These are phyloP conservation scores for Posidonia oceanica DNA, from an alignment of 116 monocot species.

Conservation along the genomic window DNA sequence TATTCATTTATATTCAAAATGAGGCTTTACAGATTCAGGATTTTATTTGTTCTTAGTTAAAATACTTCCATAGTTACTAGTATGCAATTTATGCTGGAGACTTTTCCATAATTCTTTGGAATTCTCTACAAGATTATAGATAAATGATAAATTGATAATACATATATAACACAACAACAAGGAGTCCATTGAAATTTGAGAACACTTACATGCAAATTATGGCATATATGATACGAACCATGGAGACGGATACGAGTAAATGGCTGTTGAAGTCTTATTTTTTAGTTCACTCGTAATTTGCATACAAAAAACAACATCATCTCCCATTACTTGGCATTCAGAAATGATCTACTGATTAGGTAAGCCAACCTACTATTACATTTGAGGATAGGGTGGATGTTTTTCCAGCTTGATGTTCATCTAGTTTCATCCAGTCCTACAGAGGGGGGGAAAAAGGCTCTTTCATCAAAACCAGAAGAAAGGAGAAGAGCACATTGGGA, in stretches of 20 bases:
- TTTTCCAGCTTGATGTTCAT: constrained; percentile 2
- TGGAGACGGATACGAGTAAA: neutral
- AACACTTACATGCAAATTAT: neutral
- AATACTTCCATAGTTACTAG: no score
- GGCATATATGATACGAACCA: neutral
- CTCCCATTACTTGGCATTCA: no score
- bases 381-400: neutral
- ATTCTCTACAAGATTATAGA: neutral
- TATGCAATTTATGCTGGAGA: no score
- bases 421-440: constrained; percentile 8
- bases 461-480: constrained; percentile 1
- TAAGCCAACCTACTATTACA: neutral
- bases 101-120: neutral
- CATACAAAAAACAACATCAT: neutral
- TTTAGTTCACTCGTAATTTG: neutral
- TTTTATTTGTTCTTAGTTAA: no score
- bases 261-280: neutral
- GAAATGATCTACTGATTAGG: neutral
- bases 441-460: neutral
- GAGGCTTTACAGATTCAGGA: no score
- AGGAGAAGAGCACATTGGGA: neutral
- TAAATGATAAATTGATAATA: neutral
- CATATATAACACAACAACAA: neutral
- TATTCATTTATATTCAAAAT: no score
- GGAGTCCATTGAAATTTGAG: neutral